These are phyloP conservation scores for Nannizzia gypsea DNA, from an alignment of 2,329 filamentous ascomycete species.

Conservation along the genomic window DNA sequence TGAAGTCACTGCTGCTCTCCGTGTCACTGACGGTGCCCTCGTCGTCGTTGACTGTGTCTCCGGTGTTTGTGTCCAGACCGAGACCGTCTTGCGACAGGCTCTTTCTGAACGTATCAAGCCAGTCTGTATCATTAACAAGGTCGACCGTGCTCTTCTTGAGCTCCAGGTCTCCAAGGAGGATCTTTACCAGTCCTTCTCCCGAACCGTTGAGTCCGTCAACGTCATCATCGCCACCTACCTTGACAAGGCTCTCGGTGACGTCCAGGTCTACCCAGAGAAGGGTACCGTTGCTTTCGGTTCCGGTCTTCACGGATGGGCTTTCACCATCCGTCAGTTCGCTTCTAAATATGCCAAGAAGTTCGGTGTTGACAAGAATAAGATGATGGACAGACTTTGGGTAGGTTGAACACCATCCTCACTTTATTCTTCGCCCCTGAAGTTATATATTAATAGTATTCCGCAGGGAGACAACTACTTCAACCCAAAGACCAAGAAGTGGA, in stretches of 20 bases:
- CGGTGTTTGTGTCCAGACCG: slow-evolving; percentile 99
- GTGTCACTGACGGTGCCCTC: slow-evolving; percentile 98
- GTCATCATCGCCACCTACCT: slow-evolving; percentile 99
- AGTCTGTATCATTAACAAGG: slow-evolving; percentile 99
- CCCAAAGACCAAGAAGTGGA: slow-evolving; percentile 99
- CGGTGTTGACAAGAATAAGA: slow-evolving; percentile 98
- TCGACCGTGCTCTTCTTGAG: slow-evolving; percentile 98
- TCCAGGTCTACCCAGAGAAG: slow-evolving; percentile 96
- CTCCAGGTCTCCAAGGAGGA: slow-evolving; percentile 98
- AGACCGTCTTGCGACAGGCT: slow-evolving; percentile 98
- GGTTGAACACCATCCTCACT: slow-evolving; percentile 24
- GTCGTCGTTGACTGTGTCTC: slow-evolving; percentile 99
- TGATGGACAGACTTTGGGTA: slow-evolving; percentile 99
- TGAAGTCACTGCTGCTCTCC: slow-evolving; percentile 96
- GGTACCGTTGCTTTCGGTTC: slow-evolving; percentile 98
- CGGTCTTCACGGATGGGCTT: slow-evolving; percentile 99
- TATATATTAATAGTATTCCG: slow-evolving; percentile 5
- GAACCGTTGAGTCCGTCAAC: slow-evolving; percentile 99
- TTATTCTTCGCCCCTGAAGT: background rate
- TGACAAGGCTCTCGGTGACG: slow-evolving; percentile 92
- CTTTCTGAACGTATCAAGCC: slow-evolving; percentile 99
- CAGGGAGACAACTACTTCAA: slow-evolving; percentile 99
- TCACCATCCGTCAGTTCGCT: slow-evolving; percentile 98
- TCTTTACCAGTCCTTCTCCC: slow-evolving; percentile 98
- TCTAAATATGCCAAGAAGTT: slow-evolving; percentile 98